These are phyloP conservation scores for Spathaspora passalidarum DNA, from an alignment of 805 yeast genomes.

Conservation along the genomic window DNA sequence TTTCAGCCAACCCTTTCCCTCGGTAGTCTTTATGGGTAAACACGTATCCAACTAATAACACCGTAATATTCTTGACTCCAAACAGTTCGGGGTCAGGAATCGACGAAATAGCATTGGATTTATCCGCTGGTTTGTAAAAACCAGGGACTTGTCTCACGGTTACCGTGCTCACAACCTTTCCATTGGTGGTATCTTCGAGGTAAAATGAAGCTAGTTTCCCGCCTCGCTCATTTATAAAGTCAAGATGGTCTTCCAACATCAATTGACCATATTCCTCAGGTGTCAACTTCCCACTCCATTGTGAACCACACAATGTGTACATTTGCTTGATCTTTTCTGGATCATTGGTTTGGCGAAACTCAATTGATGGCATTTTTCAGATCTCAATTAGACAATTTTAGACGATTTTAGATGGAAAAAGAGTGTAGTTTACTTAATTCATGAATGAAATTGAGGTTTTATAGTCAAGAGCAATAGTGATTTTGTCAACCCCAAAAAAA, in stretches of 20 bases:
- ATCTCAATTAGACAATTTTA: no score
- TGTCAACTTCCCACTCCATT: slow-evolving; percentile 18
- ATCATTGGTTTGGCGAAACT: slow-evolving; percentile 17
- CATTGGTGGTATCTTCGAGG: slow-evolving; percentile 19
- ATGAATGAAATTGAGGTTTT: no score
- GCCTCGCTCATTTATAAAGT: slow-evolving; percentile 11
- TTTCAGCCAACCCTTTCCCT: slow-evolving; percentile 26
- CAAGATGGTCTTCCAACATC: slow-evolving; percentile 9
- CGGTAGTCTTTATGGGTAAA: slow-evolving; percentile 25
- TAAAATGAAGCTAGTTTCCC: slow-evolving; percentile 23
- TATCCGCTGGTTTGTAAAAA: slow-evolving; percentile 25
- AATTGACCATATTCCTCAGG: slow-evolving; percentile 22
- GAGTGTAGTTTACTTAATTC: no score
- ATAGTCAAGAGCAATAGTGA: no score
- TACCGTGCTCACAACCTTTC: slow-evolving; percentile 19
- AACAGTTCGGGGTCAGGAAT: slow-evolving; percentile 28
- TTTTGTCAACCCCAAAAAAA: no score
- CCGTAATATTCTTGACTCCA: slow-evolving; percentile 31
- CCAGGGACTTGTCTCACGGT: slow-evolving; percentile 24
- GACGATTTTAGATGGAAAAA: background rate
- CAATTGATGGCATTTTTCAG: background rate
- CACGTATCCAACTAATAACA: slow-evolving; percentile 25
- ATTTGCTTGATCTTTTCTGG: slow-evolving; percentile 18
- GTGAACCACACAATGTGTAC: slow-evolving; percentile 20
- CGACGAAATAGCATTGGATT: slow-evolving; percentile 20